Evolutionary conservation across 2,329 filamentous ascomycete genomes (phyloP).

Genomic region (Ophiostoma sp.): DNA sequence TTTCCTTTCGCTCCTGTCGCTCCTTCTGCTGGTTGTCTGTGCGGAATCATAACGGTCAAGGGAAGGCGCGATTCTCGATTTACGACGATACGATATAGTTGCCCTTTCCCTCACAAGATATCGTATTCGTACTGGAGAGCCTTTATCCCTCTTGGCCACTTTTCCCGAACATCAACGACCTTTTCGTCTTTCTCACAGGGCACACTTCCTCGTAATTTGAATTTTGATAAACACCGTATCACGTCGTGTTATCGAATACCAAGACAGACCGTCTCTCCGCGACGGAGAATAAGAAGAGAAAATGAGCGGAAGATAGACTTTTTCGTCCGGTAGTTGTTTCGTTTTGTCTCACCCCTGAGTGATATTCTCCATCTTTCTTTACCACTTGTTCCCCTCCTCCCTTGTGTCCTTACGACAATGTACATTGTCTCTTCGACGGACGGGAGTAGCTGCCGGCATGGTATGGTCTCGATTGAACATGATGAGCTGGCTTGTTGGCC

Average conservation of each 20-base stretch:
- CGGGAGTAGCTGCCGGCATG: background rate
- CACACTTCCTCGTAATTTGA: background rate
- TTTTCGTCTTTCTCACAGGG: constrained; percentile 7
- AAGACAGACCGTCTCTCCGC: background rate
- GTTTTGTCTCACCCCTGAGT: background rate
- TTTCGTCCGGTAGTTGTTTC: background rate
- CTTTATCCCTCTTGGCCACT: background rate
- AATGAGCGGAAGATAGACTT: background rate
- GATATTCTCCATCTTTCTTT: background rate
- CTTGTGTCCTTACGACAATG: background rate
- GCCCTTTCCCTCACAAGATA: background rate
- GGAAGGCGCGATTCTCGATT: background rate
- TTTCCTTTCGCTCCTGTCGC: too few species aligned
- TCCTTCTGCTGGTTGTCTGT: background rate
- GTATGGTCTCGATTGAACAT: background rate
- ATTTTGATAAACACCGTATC: background rate
- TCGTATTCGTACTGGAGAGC: background rate
- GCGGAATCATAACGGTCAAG: background rate
- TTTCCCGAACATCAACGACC: background rate
- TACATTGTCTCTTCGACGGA: background rate
- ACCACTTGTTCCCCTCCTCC: background rate
- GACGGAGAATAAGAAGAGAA: background rate
- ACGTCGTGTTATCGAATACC: background rate
- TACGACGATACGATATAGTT: background rate
- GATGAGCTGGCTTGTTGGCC: background rate